Evolutionary conservation across 352 stramenopile species (phyloP), one percentile per base, ranked within the genome.

Genomic region (Blastocystis sp.): DNA sequence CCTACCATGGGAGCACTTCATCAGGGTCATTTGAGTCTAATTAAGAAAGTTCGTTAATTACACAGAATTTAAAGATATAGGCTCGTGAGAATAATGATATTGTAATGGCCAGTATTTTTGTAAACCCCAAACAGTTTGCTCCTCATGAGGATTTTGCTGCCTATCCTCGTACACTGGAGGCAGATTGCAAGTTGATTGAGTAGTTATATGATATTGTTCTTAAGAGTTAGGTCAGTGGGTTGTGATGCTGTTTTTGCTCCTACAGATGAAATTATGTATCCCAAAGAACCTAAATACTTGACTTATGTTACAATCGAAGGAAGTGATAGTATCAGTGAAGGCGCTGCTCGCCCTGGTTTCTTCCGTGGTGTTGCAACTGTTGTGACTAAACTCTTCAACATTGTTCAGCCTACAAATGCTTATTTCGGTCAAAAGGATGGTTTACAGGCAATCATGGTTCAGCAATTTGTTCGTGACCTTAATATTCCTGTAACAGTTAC

Each of bases 341-440:
- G 95, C 0, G 79, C 92, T 35, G 94, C 93, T 64, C 95, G 97
- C 42, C 96, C 97, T 4, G 96, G 96, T 19, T 97, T 98, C 92
- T 99, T 99, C 92, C 93, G 95, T 48, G 97, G 97, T 84, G 97
- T 99, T n/a, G 95, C 96, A 35, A 99, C 97, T 0, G 94, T 99
- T 79, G 96, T 99, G 1, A 96, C 95, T 60, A 99, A 99, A 92
- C 92, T 99, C 22, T 98, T 99, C 91, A 99, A 99, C 92, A 96
- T 99, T 89, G 95, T 99, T 59, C 92, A 94, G 87, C 97, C 97
- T 13, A 97, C 94, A 19, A 94, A 96, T 90, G 96, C 96, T 22
- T 99, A 98, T 91, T 99, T 99, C 92, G 97, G 97, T 19, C 96
- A 99, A 91, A 99, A 99, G 91, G 97, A 99, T 92, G 97, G 96